A percentile compares a stretch with the other conserved stretches of the same genome.
Evolutionary conservation across 257 asterid species (phyloP).

Genomic region (Solanum tacnaense): DNA sequence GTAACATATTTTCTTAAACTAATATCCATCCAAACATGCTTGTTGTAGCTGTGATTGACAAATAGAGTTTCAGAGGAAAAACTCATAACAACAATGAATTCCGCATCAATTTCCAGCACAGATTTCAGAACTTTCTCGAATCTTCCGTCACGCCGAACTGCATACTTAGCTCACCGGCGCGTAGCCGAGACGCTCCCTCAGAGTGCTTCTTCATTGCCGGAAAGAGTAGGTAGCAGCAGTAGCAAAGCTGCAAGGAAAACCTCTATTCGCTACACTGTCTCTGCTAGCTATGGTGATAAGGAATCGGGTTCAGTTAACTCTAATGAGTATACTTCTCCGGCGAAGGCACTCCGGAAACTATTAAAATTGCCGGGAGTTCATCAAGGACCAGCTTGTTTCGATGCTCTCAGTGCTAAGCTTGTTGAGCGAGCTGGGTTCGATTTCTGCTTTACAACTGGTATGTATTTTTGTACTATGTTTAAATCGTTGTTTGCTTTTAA

Average conservation of each 20-base stretch:
- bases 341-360: conserved; percentile 46
- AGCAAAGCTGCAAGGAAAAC: neutral
- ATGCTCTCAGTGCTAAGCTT: conserved; percentile 87
- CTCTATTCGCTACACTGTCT: neutral
- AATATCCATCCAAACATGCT: neutral
- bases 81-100: neutral
- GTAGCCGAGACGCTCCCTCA: neutral
- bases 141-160: neutral
- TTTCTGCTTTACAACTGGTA: conserved; percentile 87
- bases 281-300: conserved; percentile 5
- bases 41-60: neutral
- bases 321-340: conserved; percentile 22
- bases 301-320: conserved; percentile 5
- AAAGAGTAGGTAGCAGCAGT: neutral
- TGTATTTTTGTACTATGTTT: neutral
- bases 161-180: neutral
- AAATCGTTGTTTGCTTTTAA: neutral
- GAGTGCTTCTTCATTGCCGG: neutral
- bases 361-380: conserved; percentile 62
- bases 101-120: neutral
- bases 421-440: conserved; percentile 80
- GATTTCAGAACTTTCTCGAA: neutral
- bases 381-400: conserved; percentile 94
- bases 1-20: neutral
- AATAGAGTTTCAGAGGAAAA: neutral